Evolutionary conservation across 305 asterid genomes (phyloP), one percentile per base, ranked within the genome.

Genomic region (Fraxinus xanthoxyloides): DNA sequence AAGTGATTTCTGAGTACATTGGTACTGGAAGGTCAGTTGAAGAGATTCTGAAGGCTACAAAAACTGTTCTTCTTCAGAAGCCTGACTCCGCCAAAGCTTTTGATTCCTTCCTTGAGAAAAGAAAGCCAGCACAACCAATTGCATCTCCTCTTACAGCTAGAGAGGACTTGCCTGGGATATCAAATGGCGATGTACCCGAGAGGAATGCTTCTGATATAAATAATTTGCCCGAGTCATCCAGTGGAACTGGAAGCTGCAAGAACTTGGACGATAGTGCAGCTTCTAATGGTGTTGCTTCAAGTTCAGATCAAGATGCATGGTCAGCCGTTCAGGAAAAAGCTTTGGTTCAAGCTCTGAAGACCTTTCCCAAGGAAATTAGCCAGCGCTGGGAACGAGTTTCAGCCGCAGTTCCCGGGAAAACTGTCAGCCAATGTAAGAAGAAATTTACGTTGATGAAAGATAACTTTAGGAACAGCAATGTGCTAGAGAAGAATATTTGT

Each of bases 21-120:
- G 98, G 98, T 76, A 93, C 98, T 0, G 87, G 85, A 26, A 87
- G 99, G 85, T 92, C 98, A 31, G 98, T 95, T 77, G 99, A 95
- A 84, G 98, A 92, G 90, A 95, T 94, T 90, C 91, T 94, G 34
- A 95, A 91, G 91, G 99, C 98, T 83, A 93, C 98, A n/a, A 95
- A 95, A 88, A 90, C 98, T 1, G 98, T 94, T 83, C 97, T 95
- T 76, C 94, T 95, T 46, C 98, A 95, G 86, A 95, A 95, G 87
- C 99, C 98, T 0, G 98, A 94, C 86, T 90, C 98, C 36, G 88
- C 93, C 17, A 94, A 95, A 86, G 97, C 98, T 82, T 95, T 94
- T 9, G 99, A 95, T 87, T 90, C 98, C 31, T 95, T 95, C 81
- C 99, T 95, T 15, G 99, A 94, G 89, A 95, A 92, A 88, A 88